Evolutionary conservation across 2,329 filamentous ascomycete species (phyloP), one percentile per base, ranked within the genome.

Genomic region (Trichoderma sp.): DNA sequence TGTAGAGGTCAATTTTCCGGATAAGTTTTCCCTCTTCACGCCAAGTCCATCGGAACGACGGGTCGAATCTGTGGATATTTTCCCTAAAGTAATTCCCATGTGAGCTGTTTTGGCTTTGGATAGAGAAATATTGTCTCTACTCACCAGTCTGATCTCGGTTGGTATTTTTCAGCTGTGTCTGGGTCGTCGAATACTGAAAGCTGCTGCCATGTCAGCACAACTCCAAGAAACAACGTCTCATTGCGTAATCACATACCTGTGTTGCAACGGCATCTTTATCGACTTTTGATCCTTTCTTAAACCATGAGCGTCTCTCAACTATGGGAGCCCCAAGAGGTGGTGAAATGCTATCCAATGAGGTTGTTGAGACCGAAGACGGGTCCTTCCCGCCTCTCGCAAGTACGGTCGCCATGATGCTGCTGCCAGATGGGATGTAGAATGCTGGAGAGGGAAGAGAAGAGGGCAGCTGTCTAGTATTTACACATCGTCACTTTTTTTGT

Each of bases 31-130:
- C 82, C 75, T 89, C 87, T 71, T 89, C 87, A 52, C 82, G 79
- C 15, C 80, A 76, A 2, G 83, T 83, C 87, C 87, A 89, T 58
- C 82, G 77, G 56, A 84, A 86, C 1, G 79, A 74, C 0, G 86
- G 86, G 71, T 89, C 86, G 73, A 84, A 89, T 61, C 86, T 80
- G 74, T 89, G 87, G 9, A 80, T 76, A 3, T 86, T 86, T 72
- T 90, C 87, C 64, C 64, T 66, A 5, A 5, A 12, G 12, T n/a
- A 17, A 37, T 13, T 73, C 50, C 76, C 76, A 68, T 73, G 17
- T 52, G 17, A 17, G 10, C 12, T 8, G 12, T 39, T 15, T 17
- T 3, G 13, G 7, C 7, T 8, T 22, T n/a, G 17, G 29, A 29
- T 22, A 13, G 25, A 32, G 50, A 10, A 9, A 9, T 29, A 15